phyloP scores from a whole-genome alignment of 208 protist genomes.

The Leishmania amazonensis region DNA sequence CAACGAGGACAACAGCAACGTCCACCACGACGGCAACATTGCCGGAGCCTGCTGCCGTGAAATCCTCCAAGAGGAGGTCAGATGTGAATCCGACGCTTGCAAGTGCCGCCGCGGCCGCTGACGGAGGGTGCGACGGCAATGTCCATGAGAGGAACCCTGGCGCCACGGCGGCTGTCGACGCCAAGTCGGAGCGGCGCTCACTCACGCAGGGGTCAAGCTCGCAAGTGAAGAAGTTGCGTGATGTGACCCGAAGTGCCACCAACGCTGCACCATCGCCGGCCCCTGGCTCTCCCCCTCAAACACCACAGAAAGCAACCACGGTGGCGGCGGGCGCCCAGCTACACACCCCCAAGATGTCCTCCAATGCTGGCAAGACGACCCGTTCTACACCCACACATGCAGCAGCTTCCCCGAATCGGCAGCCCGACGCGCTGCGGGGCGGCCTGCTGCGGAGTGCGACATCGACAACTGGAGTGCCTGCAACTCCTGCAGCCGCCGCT shows the following conservation, averaged over 20 bases:
- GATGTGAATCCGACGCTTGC: neutral
- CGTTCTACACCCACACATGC: neutral
- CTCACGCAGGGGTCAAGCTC: neutral
- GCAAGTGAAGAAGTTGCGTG: conserved; percentile 1
- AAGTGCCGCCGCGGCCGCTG: neutral
- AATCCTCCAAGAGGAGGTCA: neutral
- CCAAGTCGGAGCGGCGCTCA: neutral
- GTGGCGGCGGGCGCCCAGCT: neutral
- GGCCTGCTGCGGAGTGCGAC: neutral
- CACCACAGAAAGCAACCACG: neutral
- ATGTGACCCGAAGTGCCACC: neutral
- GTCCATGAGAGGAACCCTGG: neutral
- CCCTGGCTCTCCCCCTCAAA: neutral
- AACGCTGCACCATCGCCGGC: neutral
- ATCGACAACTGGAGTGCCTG: neutral
- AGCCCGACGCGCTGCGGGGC: conserved; percentile 1
- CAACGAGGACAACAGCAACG: neutral
- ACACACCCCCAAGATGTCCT: conserved; percentile 3
- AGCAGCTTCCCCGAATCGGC: conserved; percentile 3
- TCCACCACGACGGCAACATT: neutral
- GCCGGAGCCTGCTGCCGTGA: neutral
- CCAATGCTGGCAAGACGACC: neutral
- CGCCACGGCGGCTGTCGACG: neutral
- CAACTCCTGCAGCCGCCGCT: neutral
- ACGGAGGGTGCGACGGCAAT: neutral